A percentile compares a stretch with the other conserved stretches of the same genome.
Conservation (phyloP, 208 protist genomes). For the Leishmania braziliensis region DNA sequence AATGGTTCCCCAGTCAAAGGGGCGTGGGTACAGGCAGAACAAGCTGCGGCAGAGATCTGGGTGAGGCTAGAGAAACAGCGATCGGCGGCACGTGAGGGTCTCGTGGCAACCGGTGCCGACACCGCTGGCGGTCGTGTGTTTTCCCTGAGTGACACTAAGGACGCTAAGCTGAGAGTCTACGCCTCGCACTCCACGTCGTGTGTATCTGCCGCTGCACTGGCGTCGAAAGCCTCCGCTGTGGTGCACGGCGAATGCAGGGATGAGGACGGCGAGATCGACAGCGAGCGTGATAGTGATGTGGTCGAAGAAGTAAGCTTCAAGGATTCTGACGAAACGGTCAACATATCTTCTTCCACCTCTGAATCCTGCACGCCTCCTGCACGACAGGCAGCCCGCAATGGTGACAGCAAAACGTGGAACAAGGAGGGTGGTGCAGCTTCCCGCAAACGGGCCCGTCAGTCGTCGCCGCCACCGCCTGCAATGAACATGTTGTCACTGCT, state of each 20-base stretch:
- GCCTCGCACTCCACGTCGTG: neutral
- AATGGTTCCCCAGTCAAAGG: neutral
- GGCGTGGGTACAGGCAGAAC: neutral
- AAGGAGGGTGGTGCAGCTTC: neutral
- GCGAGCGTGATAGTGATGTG: neutral
- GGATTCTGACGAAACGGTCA: neutral
- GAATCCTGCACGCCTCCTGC: too few species aligned
- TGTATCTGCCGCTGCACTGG: neutral
- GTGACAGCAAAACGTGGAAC: neutral
- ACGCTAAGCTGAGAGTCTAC: neutral
- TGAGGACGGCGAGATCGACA: neutral
- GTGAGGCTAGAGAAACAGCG: constrained; percentile 19
- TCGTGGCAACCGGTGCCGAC: neutral
- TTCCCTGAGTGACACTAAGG: neutral
- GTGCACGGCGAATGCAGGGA: neutral
- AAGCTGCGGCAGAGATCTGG: constrained; percentile 13
- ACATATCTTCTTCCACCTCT: neutral
- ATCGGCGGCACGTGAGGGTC: neutral
- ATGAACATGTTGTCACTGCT: constrained; percentile 23
- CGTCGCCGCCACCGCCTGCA: neutral
- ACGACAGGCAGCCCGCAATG: neutral
- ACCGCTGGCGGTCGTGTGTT: too few species aligned
- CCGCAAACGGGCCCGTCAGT: constrained; percentile 8
- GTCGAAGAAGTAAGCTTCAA: neutral
- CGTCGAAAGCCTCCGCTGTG: neutral